Evolutionary conservation across 371 early-diverging fungal species (phyloP).

Genomic region (Dichotomocladium elegans): DNA sequence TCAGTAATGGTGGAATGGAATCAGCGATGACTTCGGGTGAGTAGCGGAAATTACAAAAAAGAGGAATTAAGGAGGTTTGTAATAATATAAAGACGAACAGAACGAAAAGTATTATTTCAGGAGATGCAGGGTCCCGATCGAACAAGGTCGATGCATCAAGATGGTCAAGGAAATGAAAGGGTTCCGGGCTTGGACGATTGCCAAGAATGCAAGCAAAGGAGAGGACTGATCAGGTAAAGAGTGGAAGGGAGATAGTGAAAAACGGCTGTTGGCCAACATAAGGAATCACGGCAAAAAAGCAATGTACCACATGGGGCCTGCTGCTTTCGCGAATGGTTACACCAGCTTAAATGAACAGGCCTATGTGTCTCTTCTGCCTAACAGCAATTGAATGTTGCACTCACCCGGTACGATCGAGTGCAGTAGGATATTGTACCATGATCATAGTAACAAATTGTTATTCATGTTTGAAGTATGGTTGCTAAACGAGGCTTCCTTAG

Average conservation of each 20-base stretch:
- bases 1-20: neutral
- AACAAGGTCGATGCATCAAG: neutral
- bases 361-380: neutral
- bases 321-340: neutral
- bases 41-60: neutral
- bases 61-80: neutral
- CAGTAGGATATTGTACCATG: too few species aligned
- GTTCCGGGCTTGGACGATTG: neutral
- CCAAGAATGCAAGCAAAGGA: neutral
- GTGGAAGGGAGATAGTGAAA: neutral
- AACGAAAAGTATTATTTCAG: slow-evolving; percentile 9
- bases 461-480: too few species aligned
- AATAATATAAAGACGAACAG: neutral
- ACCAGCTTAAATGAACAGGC: slow-evolving; percentile 1
- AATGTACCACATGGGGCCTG: slow-evolving; percentile 1
- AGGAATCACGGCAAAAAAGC: neutral
- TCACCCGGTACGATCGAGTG: too few species aligned
- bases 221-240: neutral
- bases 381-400: too few species aligned
- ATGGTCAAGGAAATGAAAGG: neutral
- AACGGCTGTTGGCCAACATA: neutral
- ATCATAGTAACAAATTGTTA: too few species aligned
- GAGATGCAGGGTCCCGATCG: slow-evolving; percentile 9
- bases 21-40: neutral
- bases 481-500: too few species aligned